Percentiles rank a stretch among this genome's conserved stretches.
phyloP scores from a whole-genome alignment of 2,329 filamentous ascomycete species.

The Raffaelea albimanens region DNA sequence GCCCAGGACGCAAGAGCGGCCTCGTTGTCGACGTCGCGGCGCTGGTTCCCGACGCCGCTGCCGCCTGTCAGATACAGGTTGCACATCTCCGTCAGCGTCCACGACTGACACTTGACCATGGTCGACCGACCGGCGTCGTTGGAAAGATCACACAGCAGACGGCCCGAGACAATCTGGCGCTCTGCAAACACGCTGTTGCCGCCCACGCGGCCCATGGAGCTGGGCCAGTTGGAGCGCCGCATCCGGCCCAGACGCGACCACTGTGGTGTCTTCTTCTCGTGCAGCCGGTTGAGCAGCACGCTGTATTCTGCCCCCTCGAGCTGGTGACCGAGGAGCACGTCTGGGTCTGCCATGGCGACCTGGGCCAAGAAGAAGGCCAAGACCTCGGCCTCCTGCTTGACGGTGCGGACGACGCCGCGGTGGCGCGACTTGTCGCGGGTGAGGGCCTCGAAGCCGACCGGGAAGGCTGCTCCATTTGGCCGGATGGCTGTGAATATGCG shows the following conservation, averaged over 20 bases:
- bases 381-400: conserved; percentile 76
- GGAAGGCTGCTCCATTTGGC: conserved; percentile 66
- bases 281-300: conserved; percentile 74
- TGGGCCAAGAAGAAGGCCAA: conserved; percentile 84
- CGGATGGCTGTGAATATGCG: conserved; percentile 88
- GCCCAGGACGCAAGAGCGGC: conserved; percentile 80
- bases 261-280: conserved; percentile 82
- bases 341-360: conserved; percentile 79
- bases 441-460: conserved; percentile 75
- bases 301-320: conserved; percentile 97
- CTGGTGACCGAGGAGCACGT: conserved; percentile 88
- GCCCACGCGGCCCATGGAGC: conserved; percentile 73
- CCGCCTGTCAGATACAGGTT: conserved; percentile 61
- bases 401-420: conserved; percentile 67
- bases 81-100: conserved; percentile 97
- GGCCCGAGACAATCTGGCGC: conserved; percentile 77
- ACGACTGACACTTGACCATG: conserved; percentile 96
- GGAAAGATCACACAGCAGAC: conserved; percentile 83
- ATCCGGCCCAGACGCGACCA: conserved; percentile 92
- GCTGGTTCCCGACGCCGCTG: conserved; percentile 43
- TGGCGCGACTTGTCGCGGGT: conserved; percentile 52
- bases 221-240: conserved; percentile 76
- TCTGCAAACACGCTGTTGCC: conserved; percentile 85
- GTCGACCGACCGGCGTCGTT: conserved; percentile 96
- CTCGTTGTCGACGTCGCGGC: conserved; percentile 84